Evolutionary conservation across 2,329 filamentous ascomycete species (phyloP).

Genomic region (Monilinia fructicola): DNA sequence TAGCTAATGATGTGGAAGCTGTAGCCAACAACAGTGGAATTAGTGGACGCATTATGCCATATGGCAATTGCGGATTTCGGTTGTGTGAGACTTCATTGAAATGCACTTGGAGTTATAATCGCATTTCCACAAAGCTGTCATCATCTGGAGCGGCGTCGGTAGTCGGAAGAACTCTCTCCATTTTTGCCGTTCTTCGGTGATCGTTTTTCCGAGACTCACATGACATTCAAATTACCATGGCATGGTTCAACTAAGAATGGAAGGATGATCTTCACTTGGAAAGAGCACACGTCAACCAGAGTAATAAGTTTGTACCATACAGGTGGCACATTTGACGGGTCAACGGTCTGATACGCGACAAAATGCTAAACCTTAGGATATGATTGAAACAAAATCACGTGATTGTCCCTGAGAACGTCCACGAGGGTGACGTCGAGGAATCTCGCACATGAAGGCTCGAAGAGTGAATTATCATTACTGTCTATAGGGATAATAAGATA

Average conservation of each 20-base stretch:
- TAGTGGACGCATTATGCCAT: slow-evolving; percentile 40
- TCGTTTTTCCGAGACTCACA: not conserved
- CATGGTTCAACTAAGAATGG: too few relatives aligned
- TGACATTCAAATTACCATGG: not conserved
- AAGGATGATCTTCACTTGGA: not conserved
- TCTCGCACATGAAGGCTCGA: not conserved
- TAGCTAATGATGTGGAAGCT: slow-evolving; percentile 47
- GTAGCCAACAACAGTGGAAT: slow-evolving; percentile 36
- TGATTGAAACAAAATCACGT: not conserved
- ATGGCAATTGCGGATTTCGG: slow-evolving; percentile 31
- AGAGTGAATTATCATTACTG: not conserved
- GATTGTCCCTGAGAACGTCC: not conserved
- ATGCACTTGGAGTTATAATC: slow-evolving; percentile 7
- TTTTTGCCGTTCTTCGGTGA: not conserved
- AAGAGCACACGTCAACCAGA: not conserved
- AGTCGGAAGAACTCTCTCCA: not conserved
- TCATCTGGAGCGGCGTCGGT: slow-evolving; percentile 1
- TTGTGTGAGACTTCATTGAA: slow-evolving; percentile 23
- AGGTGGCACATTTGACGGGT: not conserved
- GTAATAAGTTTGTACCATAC: not conserved
- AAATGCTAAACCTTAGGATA: not conserved
- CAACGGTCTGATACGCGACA: slow-evolving; percentile 21
- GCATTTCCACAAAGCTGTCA: slow-evolving; percentile 22
- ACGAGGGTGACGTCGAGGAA: not conserved
- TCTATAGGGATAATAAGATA: not conserved